These are phyloP conservation scores for Prototheca wickerhamii DNA, from an alignment of 163 green algal species.

Conservation along the genomic window DNA sequence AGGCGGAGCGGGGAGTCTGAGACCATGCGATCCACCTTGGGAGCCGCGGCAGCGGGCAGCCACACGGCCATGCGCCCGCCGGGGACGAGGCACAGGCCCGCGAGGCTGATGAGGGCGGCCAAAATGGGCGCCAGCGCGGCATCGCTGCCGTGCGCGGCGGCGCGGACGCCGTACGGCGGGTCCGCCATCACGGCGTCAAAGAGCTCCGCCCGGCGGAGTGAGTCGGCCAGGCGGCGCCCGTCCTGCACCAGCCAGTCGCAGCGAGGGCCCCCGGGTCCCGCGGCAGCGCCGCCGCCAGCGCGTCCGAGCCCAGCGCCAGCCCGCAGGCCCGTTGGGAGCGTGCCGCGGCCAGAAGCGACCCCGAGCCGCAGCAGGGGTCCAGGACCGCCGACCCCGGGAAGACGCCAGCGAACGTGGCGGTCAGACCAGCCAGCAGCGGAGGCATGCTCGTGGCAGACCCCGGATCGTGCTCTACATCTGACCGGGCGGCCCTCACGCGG, in stretches of 20 bases:
- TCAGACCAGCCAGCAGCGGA: slow-evolving; percentile 5
- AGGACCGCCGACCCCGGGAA: not conserved
- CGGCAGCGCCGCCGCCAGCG: not conserved
- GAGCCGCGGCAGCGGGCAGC: slow-evolving; percentile 2
- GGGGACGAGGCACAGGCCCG: slow-evolving; percentile 5
- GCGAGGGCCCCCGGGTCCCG: not conserved
- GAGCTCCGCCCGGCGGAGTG: not conserved
- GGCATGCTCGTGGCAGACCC: slow-evolving; percentile 10
- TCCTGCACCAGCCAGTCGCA: not conserved
- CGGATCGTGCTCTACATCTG: not conserved
- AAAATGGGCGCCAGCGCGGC: not conserved
- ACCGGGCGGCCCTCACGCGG: not conserved
- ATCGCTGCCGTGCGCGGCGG: not conserved
- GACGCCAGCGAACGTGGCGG: slow-evolving; percentile 5
- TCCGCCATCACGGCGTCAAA: slow-evolving; percentile 10
- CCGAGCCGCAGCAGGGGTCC: slow-evolving; percentile 18
- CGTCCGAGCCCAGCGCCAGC: slow-evolving; percentile 8
- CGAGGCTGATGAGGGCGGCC: slow-evolving; percentile 4
- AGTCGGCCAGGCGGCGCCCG: not conserved
- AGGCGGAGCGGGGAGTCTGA: not conserved
- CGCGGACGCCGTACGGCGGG: slow-evolving; percentile 18
- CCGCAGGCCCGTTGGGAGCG: not conserved
- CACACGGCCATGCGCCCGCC: slow-evolving; percentile 9
- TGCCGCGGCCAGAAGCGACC: slow-evolving; percentile 8
- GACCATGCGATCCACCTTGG: not conserved